Base-by-base conservation (phyloP, 2,329 filamentous ascomycete species). In the Monilinia aucupariae region DNA sequence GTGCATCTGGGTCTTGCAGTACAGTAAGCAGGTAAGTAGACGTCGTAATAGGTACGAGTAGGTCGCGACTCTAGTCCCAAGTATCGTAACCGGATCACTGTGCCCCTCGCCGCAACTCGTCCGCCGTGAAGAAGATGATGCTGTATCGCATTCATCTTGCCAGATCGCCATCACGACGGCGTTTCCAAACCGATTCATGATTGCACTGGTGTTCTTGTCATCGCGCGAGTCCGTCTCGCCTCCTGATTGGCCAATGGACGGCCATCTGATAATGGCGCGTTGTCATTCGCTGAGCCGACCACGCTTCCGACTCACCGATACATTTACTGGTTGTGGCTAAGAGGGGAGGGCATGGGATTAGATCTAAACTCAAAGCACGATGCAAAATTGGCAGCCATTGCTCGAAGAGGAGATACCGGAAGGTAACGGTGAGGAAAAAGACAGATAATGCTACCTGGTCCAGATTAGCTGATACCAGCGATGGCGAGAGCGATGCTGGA, bases 231-330 rank as follows among this genome's bases (percentile, higher is more conserved):
- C 7, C 7, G 20, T 22, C 25, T 3, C 2, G 58, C 37, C 12
- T 7, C 1, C 25, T 61, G 39, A 61, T 61, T 61, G 59, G 59
- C 59, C 59, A 61, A 61, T 61, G 47, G 55, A 37, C 20, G 39
- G 27, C 32, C 45, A 54, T 45, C 39, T 55, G 59, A 61, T 47
- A 61, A 61, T 43, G 27, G 17, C 37, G 49, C 47, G 30, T 55
- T 50, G 30, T 61, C 39, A 61, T 61, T 61, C 48, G 59, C 51
- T 45, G 58, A 52, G 50, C 41, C 37, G 59, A 55, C 56, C 43
- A n/a, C 39, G 54, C 27, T 25, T 47, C 41, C 54, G 41, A 51
- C 56, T 59, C 56, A 59, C 56, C 56, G 56, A 50, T 59, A 49
- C 43, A 39, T 39, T 59, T 55, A 20, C n/a, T 41, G 49, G 30